Base-by-base conservation (phyloP, 2,329 filamentous ascomycete species). In the Aspergillus brunneoviolaceus region DNA sequence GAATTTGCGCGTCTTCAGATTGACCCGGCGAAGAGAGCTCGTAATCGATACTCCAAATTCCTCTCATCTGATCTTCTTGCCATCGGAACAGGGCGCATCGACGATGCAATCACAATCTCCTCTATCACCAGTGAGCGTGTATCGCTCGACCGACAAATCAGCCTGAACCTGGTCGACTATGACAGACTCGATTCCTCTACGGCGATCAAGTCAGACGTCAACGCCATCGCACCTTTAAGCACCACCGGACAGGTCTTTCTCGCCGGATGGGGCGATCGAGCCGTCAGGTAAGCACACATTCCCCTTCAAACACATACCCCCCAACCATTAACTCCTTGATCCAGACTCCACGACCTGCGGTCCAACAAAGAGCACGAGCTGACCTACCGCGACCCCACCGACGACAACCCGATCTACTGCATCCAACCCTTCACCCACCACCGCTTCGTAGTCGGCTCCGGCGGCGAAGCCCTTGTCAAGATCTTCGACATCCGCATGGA, bases 321-420 rank as follows among this genome's bases (percentile, higher is more conserved):
- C n/a, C 12, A 6, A 19, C 39, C 39, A 7, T 49, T 59, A 33
- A 59, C 47, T 9, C 33, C 14, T 16, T 53, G 14, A 25, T 29
- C 16, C 55, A 80, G 85, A 65, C 78, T 89, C 5, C 85, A 89
- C 67, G 87, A 89, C 65, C 72, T 87, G 58, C 84, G 86, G 39
- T 83, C 82, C 1, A 76, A 79, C 2, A 70, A 73, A 21, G 72
- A 76, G 12, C 80, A 77, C 49, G 81, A 83, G 56, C 72, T 73
- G n/a, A 74, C 76, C 14, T 88, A 83, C 69, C 72, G 72, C 64
- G 85, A 88, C 66, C 76, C 80, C 1, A 83, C 84, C 3, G 85
- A 88, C 64, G 78, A 82, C 61, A 83, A 82, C 19, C 77, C 84
- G 0, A 80, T 87, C 6, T 87, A 87, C 67, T 84, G 84, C 21